Evolutionary conservation across 352 stramenopile species (phyloP), one percentile per base, ranked within the genome.

Genomic region (Saprolegnia parasitica): DNA sequence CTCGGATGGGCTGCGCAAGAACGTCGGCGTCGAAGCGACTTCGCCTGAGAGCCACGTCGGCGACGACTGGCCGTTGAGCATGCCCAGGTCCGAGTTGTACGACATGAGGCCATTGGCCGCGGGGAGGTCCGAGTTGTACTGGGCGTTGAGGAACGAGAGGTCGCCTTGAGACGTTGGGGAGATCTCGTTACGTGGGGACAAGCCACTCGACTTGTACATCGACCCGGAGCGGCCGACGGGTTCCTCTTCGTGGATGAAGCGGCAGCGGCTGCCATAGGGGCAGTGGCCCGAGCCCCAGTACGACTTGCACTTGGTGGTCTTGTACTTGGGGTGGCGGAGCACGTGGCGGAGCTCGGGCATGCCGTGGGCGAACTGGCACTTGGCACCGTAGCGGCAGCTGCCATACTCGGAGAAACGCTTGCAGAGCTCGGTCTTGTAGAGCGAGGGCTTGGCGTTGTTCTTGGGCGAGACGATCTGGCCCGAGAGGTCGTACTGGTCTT

Each of bases 381-480:
- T 94, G 76, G 77, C 80, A 9, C 83, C 88, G 72, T 96, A 96
- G 56, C 88, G 84, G 49, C 89, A 96, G 46, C 77, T 85, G n/a
- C 87, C 87, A 13, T 85, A 93, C 56, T 94, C 86, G 35, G 80
- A 89, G 67, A 86, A 96, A 63, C 94, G 89, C 72, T 94, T 93
- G 78, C 89, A 96, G 6, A 96, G 78, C 77, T 96, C 89, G 9
- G 89, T 96, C 81, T 96, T 96, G 84, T 96, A 96, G 1, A 96
- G 73, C n/a, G 63, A 70, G 10, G 63, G 63, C 39, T 70, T 70
- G 13, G 63, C 63, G 40, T 70, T 70, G 63, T 70, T 70, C 54
- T 70, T 70, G 54, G 63, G 63, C 23, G 42, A 61, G 10, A 57
- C 26, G 23, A 70, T 37, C 29, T 70, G 63, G 16, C 63, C 63